Percentiles rank a stretch among this genome's conserved stretches.
Evolutionary conservation across 176 grass and related monocot species (phyloP).

Genomic region (Microstegium vimineum): DNA sequence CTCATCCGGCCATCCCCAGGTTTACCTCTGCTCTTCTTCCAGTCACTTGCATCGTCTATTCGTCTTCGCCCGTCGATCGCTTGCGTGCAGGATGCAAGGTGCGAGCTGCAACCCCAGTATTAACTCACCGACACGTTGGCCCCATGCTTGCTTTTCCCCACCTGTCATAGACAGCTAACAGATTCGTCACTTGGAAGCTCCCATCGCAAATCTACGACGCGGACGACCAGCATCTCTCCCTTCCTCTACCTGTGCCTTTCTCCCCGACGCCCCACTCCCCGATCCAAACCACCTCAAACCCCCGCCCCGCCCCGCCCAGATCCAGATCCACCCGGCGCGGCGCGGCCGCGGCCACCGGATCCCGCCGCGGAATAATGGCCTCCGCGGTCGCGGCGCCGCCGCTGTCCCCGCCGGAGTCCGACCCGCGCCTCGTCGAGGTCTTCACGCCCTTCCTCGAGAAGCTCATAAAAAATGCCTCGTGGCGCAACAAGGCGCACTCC

Average conservation of each 20-base stretch:
- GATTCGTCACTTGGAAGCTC: background rate
- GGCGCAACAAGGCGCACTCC: conserved; percentile 96
- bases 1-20: background rate
- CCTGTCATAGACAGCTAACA: background rate
- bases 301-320: conserved; percentile 39
- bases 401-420: conserved; percentile 47
- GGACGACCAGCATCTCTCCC: conserved; percentile 24
- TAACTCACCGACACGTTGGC: background rate
- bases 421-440: conserved; percentile 63
- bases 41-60: conserved; percentile 14
- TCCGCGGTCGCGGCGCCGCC: conserved; percentile 24
- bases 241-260: background rate
- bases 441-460: conserved; percentile 90
- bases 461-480: conserved; percentile 90
- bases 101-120: background rate
- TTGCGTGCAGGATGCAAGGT: background rate
- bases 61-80: conserved; percentile 11
- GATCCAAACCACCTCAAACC: conserved; percentile 56
- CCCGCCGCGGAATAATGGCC: conserved; percentile 40
- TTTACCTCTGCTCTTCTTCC: background rate
- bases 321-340: conserved; percentile 55
- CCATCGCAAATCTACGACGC: conserved; percentile 34
- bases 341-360: conserved; percentile 45
- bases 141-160: background rate
- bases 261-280: conserved; percentile 17